Evolutionary conservation across 768 basidiomycete species (phyloP).

Genomic region (Lentinula detonsa): DNA sequence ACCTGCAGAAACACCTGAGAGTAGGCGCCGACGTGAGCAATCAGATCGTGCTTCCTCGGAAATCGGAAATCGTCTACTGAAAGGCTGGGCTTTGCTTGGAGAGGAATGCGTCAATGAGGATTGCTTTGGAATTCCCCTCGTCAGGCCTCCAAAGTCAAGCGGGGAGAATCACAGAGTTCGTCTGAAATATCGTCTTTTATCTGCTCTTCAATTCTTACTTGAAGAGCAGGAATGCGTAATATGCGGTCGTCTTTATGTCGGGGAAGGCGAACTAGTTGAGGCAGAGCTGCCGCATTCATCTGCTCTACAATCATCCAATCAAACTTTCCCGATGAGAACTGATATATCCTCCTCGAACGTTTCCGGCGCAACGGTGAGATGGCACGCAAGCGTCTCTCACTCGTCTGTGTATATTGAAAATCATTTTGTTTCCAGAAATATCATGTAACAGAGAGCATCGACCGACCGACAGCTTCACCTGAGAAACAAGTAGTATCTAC

Average conservation of each 20-base stretch:
- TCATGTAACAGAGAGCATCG: not conserved
- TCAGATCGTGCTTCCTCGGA: constrained; percentile 76
- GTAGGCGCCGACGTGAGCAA: constrained; percentile 65
- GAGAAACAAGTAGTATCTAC: not conserved
- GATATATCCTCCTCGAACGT: not conserved
- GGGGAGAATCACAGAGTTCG: constrained; percentile 65
- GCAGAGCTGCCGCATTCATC: constrained; percentile 38
- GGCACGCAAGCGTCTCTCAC: not conserved
- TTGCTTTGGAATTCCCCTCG: constrained; percentile 82
- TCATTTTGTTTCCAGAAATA: not conserved
- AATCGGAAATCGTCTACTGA: constrained; percentile 71
- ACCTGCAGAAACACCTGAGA: constrained; percentile 61
- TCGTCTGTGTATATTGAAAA: not conserved
- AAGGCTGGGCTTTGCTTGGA: constrained; percentile 83
- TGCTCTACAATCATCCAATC: not conserved
- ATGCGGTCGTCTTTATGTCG: constrained; percentile 57
- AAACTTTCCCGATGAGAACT: not conserved
- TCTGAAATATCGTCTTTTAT: not conserved
- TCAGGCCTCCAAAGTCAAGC: constrained; percentile 62
- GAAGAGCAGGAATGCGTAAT: constrained; percentile 70
- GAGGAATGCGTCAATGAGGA: constrained; percentile 69
- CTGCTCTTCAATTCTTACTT: constrained; percentile 3
- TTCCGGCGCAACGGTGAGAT: not conserved
- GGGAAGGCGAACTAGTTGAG: constrained; percentile 43
- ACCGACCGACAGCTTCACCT: not conserved